Base-by-base conservation (phyloP, 2,329 filamentous ascomycete genomes). In the Cordyceps tenuipes region DNA sequence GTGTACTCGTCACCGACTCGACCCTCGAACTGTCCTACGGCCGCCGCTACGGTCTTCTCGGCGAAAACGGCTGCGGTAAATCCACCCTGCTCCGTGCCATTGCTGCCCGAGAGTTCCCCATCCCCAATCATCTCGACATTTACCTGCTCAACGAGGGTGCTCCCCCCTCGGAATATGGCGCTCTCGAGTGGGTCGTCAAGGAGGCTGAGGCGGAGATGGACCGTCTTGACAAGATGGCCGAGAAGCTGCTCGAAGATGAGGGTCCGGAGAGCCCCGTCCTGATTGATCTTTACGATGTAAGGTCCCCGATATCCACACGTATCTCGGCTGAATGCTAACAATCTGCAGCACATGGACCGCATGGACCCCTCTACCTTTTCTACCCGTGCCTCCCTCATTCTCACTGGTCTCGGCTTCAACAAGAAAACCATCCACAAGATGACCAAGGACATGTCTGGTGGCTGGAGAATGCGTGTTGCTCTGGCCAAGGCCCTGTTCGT, bases 391-490 rank as follows among this genome's bases (percentile, higher is more conserved):
- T 96, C 93, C 60, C 87, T 97, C 66, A 99, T 99, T 73, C 78
- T 99, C 68, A 99, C 94, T 60, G 94, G 94, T 91, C 89, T 99
- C 62, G 94, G 94, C 66, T 99, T 99, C 86, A 96, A 99, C 87
- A 97, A 97, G 82, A 79, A 77, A 68, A 99, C 95, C 60, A 97
- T 99, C 72, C 81, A 95, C 77, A 99, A 99, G 85, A 97, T 95
- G 86, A 99, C 95, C 69, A 99, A 97, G 85, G 95, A 99, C 76
- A 99, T 99, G 95, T 99, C 94, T 66, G 94, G 94, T 90, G 94
- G 94, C 69, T 99, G 94, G 94, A 87, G 93, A 82, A 99, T 99
- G 94, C 91, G 95, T 84, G 94, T 99, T 62, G 94, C 94, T 61
- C 87, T 99, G 63, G 94, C 84, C 73, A 97, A 97, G 82, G 94